phyloP scores from a whole-genome alignment of 768 basidiomycete species.

The Auricularia heimuer region DNA sequence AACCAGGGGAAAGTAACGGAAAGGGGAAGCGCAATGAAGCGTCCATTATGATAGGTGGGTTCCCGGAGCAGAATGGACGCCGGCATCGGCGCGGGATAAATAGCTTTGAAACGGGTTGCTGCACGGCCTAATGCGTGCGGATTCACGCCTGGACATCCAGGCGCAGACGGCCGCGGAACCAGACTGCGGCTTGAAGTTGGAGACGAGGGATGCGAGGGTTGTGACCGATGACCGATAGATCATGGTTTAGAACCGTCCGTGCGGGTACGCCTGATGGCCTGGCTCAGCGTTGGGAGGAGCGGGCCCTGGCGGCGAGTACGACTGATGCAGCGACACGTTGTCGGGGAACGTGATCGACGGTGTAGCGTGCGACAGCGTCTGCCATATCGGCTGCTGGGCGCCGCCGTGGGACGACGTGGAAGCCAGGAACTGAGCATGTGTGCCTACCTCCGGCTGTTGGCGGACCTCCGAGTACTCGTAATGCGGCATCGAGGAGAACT shows the following conservation, averaged over 20 bases:
- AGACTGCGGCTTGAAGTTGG: background rate
- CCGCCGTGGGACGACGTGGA: background rate
- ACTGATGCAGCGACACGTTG: background rate
- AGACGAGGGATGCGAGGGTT: background rate
- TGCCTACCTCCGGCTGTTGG: background rate
- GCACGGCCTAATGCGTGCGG: background rate
- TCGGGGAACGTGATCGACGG: background rate
- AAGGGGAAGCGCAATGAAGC: background rate
- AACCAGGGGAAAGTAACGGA: background rate
- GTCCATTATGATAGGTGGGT: background rate
- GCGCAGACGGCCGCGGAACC: background rate
- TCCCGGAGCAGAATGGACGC: background rate
- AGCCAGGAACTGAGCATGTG: background rate
- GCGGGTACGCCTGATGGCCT: background rate
- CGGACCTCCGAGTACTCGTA: background rate
- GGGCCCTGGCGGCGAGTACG: background rate
- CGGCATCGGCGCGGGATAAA: background rate
- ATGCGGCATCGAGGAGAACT: background rate
- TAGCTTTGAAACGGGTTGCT: background rate
- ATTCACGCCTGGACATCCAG: background rate
- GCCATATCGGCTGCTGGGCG: background rate
- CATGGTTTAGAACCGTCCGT: background rate
- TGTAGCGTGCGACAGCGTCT: background rate
- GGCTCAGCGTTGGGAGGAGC: background rate
- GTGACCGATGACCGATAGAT: background rate